Percentiles rank a stretch among this genome's conserved stretches.
Evolutionary conservation across 768 basidiomycete genomes (phyloP).

Genomic region (Leccinum broughii): DNA sequence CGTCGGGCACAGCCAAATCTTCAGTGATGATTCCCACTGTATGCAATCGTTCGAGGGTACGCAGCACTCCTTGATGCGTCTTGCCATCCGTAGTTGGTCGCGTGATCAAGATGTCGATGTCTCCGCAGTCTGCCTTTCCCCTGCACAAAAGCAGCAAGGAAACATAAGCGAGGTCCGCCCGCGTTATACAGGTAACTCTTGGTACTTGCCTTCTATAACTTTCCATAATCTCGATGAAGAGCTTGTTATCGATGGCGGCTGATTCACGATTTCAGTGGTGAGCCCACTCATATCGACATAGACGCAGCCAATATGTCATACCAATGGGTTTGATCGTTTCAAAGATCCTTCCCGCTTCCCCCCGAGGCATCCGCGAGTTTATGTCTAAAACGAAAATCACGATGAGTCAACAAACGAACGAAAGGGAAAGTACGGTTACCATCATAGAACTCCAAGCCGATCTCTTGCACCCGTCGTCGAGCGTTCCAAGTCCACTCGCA

Average conservation of each 20-base stretch:
- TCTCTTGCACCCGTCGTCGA: constrained; percentile 73
- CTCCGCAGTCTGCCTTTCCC: constrained; percentile 81
- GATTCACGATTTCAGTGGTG: not conserved
- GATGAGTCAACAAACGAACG: not conserved
- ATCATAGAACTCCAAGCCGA: constrained; percentile 70
- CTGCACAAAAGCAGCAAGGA: constrained; percentile 35
- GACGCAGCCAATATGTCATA: constrained; percentile 27
- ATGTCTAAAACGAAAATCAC: constrained; percentile 54
- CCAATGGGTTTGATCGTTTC: constrained; percentile 71
- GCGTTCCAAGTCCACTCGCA: constrained; percentile 68
- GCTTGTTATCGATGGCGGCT: constrained; percentile 71
- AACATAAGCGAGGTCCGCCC: not conserved
- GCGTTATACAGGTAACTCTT: not conserved
- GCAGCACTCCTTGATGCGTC: constrained; percentile 70
- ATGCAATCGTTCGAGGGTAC: constrained; percentile 53
- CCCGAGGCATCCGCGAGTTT: constrained; percentile 80
- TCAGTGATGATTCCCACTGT: constrained; percentile 68
- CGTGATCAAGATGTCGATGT: constrained; percentile 89
- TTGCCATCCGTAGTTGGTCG: constrained; percentile 69
- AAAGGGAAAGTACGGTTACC: constrained; percentile 39
- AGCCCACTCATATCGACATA: too few species aligned
- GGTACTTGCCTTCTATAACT: constrained; percentile 69
- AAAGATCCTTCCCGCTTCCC: constrained; percentile 75
- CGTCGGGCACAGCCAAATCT: constrained; percentile 71
- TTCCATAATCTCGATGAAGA: constrained; percentile 88